Base-by-base conservation (phyloP, 192 early-diverging fungal genomes). In the Rhizophagus prolifer region DNA sequence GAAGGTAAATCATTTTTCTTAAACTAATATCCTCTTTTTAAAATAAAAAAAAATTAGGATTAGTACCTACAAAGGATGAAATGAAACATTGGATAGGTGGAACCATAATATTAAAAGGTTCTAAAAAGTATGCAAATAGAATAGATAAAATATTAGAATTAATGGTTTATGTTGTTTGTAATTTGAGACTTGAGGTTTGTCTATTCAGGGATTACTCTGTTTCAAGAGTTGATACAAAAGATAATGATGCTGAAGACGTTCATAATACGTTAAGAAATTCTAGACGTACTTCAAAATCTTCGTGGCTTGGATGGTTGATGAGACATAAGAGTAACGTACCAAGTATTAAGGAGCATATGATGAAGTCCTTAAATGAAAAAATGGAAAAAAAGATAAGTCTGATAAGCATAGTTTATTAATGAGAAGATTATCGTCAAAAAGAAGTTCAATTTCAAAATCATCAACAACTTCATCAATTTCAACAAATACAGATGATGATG, bases 71-170 rank as follows among this genome's bases (percentile, higher is more conserved):
- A 21, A 64, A 64, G 6, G 13, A 31, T 14, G 12, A 25, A 63
- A 36, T 34, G 21, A 67, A 36, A 67, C 13, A 34, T 12, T 67
- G 34, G 65, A 36, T 67, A 25, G 65, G 65, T 67, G 65, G 65
- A 21, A 67, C 65, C 14, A 44, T 67, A n/a, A n/a, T 67, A 41
- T 21, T 67, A 36, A 67, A 67, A n/a, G 31, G 65, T 1, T 5
- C 5, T 23, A 67, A 28, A 26, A 12, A 63, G 5, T 63, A 44
- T 31, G 36, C 2, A 3, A 25, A 67, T 67, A 9, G n/a, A 21
- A 83, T 93, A 36, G 95, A 95, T 79, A 85, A 87, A 73, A 90
- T 96, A 19, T 83, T 93, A n/a, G 87, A 91, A 47, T 73, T 95
- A 14, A 81, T 94, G 23, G 86, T 92, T 13, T 92, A 91, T 73